These are phyloP conservation scores for Coniochaeta sp. DNA, from an alignment of 2,329 filamentous ascomycete species.

Conservation along the genomic window DNA sequence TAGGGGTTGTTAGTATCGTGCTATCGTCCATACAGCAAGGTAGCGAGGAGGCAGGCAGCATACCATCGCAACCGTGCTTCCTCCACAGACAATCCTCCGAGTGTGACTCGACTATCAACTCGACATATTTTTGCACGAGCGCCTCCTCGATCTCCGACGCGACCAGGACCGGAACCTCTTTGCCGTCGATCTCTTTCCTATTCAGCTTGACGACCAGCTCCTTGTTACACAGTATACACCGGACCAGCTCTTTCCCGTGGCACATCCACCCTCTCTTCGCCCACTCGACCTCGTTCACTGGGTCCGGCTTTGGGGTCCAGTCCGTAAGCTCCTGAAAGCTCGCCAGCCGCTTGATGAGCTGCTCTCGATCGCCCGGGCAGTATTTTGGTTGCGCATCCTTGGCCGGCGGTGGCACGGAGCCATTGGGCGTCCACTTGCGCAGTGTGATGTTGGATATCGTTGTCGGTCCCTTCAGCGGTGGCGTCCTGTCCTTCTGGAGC, in stretches of 20 bases:
- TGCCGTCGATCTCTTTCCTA: slow-evolving; percentile 48
- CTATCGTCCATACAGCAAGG: background rate
- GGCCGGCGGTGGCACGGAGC: slow-evolving; percentile 6
- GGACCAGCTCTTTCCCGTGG: slow-evolving; percentile 72
- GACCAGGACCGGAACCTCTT: slow-evolving; percentile 42
- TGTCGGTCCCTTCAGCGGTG: slow-evolving; percentile 15
- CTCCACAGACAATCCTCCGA: slow-evolving; percentile 80
- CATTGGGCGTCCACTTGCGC: slow-evolving; percentile 27
- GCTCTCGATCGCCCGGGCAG: slow-evolving; percentile 75
- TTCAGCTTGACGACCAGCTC: slow-evolving; percentile 77
- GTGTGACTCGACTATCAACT: slow-evolving; percentile 68
- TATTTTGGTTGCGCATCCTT: slow-evolving; percentile 53
- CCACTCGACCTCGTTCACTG: slow-evolving; percentile 87
- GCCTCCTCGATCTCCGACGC: slow-evolving; percentile 60
- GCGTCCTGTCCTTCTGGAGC: slow-evolving; percentile 8
- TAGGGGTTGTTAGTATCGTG: slow-evolving; percentile 21
- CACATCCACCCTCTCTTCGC: slow-evolving; percentile 90
- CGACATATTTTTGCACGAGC: slow-evolving; percentile 68
- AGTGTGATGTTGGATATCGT: slow-evolving; percentile 33
- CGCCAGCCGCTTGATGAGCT: slow-evolving; percentile 72
- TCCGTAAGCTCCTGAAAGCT: slow-evolving; percentile 87
- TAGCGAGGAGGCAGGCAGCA: slow-evolving; percentile 12
- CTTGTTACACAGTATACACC: slow-evolving; percentile 77
- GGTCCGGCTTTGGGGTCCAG: slow-evolving; percentile 88
- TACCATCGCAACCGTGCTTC: slow-evolving; percentile 79